Evolutionary conservation across 2,329 filamentous ascomycete genomes (phyloP), one percentile per base, ranked within the genome.

Genomic region (Geosmithia putterillii): DNA sequence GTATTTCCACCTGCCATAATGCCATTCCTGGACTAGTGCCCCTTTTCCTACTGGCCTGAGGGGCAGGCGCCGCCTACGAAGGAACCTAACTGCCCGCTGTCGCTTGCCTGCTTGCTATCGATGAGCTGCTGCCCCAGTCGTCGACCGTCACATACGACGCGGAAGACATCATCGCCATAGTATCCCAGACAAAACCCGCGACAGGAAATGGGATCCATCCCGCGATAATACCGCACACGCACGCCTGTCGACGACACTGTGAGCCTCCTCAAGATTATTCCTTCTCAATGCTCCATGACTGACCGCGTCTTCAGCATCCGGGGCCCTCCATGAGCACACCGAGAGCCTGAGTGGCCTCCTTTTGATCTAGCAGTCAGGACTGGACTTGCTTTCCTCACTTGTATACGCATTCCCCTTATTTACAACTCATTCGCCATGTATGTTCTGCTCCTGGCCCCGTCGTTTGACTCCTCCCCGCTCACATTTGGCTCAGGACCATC

Each of bases 401-500:
- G 6, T 25, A 25, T 25, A 6, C 10, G 6, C 10, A 25, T 25
- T 25, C 23, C 10, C 10, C 23, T 7, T 10, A 25, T 12, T 32
- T 12, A 12, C 10, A 32, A 4, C 28, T 18, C 12, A 12, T 18
- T 14, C 20, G 22, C 15, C 21, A 41, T 41, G 39, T 41, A 41
- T 7, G 39, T 41, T 15, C 21, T 15, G 18, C 20, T 18, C 18
- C 8, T 20, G 15, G 14, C 38, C 22, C 6, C n/a, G n/a, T n/a
- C n/a, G 38, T 12, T n/a, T 23, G 22, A 8, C 39, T 15, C 15
- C 14, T 25, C 25, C 18, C 20, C 20, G 12, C 39, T 41, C 21
- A 41, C 39, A 21, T 19, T 19, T 41, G 12, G 4, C 39, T 38
- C 36, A 96, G 89, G 92, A 86, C 88, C 51, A 84, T 98, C 62